Evolutionary conservation across 176 grass and related monocot genomes (phyloP).

Genomic region (Phragmites australis): DNA sequence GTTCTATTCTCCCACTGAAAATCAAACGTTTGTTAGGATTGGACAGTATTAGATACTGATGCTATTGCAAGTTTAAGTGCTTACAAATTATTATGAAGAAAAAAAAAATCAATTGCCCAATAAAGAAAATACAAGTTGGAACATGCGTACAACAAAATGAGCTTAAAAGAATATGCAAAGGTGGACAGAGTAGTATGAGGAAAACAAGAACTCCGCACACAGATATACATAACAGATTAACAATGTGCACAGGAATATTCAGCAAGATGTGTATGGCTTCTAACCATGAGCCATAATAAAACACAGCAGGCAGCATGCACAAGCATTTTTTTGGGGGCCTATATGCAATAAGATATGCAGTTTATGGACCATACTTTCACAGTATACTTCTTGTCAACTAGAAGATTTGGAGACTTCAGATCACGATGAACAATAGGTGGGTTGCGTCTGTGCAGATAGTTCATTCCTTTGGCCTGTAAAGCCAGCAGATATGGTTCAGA

Average conservation of each 20-base stretch:
- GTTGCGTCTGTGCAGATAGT: constrained; percentile 90
- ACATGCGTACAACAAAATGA: background rate
- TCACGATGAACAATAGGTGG: constrained; percentile 97
- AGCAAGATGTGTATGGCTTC: background rate
- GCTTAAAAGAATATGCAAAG: background rate
- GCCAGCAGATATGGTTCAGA: constrained; percentile 37
- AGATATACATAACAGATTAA: too few relatives aligned
- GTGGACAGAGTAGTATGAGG: background rate
- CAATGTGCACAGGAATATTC: background rate
- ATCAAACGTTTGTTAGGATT: background rate
- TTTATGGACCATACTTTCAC: constrained; percentile 70
- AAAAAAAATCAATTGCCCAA: background rate
- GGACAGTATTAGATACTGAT: background rate
- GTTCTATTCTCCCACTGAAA: background rate
- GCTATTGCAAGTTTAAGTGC: background rate
- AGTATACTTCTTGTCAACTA: constrained; percentile 97
- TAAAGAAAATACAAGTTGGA: background rate
- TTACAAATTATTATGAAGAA: background rate
- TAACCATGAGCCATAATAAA: constrained; percentile 2
- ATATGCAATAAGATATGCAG: background rate
- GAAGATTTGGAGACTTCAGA: constrained; percentile 99
- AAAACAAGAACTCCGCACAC: background rate
- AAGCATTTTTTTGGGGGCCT: background rate
- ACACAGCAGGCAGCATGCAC: background rate
- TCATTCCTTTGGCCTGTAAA: constrained; percentile 97